Evolutionary conservation across 108 stramenopile genomes (phyloP), one percentile per base, ranked within the genome.

Genomic region (Cyclotella distinguenda): DNA sequence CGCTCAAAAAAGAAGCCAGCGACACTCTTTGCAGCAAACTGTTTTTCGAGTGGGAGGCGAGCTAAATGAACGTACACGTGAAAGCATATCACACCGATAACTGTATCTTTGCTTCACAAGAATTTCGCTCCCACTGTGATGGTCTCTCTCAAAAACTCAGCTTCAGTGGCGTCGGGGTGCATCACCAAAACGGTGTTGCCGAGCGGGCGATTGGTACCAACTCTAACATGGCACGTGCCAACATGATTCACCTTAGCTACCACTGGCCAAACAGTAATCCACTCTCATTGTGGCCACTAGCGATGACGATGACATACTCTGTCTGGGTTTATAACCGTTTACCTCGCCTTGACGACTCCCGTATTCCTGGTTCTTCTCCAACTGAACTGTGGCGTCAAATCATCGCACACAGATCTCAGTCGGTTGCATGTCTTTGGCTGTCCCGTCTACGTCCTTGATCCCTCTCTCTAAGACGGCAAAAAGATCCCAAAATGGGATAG

Each of bases 171-270:
- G 77, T 81, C 15, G 77, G 82, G n/a, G 80, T 82, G 0, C 82
- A 81, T 48, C 82, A 86, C 49, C 85, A 86, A 47, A 86, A 86
- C 60, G 77, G 77, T 15, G 46, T 66, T 18, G 85, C 82, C 15
- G 82, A 86, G 33, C 50, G 76, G 0, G 71, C 66, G 23, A 78
- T 81, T 43, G 62, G 59, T 42, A 80, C 76, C 0, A 60, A 77
- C 1, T 36, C 60, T 12, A 13, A 38, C 6, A 60, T 11, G 66
- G 78, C 84, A 33, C 35, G 79, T 12, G 49, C 79, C 1, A 75
- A 70, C 64, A 46, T 86, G 68, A 21, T 80, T 16, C 85, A 86
- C 55, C 34, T 49, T 16, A 13, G 28, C 12, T 31, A 80, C 1
- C 74, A 76, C 33, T 83, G 82, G 82, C 79, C 85, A 22, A 33